Evolutionary conservation across 371 early-diverging fungal genomes (phyloP), one percentile per base, ranked within the genome.

Genomic region (Haplosporangium sp.): DNA sequence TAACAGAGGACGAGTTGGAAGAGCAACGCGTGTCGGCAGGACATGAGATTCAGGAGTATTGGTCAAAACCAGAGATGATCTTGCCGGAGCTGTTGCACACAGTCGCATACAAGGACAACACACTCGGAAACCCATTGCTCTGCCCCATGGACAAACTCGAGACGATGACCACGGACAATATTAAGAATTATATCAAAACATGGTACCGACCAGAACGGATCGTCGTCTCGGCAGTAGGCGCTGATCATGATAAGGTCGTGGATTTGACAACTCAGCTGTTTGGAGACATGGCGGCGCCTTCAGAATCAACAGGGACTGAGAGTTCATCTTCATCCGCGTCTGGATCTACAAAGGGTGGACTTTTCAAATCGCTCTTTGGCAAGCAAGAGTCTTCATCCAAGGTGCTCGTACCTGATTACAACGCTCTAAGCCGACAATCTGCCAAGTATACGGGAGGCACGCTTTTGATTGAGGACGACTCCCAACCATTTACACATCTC

Each of bases 151-250:
- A 89, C 18, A 88, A 83, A 64, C 85, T 97, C 18, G 82, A 84
- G 38, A 57, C 69, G 0, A 92, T 96, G 81, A 91, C 91, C 1
- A 86, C 92, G 0, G 89, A 89, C 3, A 68, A 85, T 12, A 86
- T 98, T 51, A 84, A 85, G 42, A 73, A 84, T 10, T 98, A 90
- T 79, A 90, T 90, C 72, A 74, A 86, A 29, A 87, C 84, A 6
- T 95, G 95, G 96, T 95, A 91, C 79, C 84, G 89, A 14, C 97
- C 99, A 0, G 95, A 96, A 63, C 89, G 95, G 42, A 94, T 98
- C 67, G 96, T 96, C 0, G 86, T 98, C 45, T 94, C 95, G 0
- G 96, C 93, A 1, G 91, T 94, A 38, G 99, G 99, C 20, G 88
- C 94, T 48, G 89, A 89, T 18, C 99, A 98, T 67, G 92, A 92